Evolutionary conservation across 768 basidiomycete genomes (phyloP).

Genomic region (Leccinellum albellum): DNA sequence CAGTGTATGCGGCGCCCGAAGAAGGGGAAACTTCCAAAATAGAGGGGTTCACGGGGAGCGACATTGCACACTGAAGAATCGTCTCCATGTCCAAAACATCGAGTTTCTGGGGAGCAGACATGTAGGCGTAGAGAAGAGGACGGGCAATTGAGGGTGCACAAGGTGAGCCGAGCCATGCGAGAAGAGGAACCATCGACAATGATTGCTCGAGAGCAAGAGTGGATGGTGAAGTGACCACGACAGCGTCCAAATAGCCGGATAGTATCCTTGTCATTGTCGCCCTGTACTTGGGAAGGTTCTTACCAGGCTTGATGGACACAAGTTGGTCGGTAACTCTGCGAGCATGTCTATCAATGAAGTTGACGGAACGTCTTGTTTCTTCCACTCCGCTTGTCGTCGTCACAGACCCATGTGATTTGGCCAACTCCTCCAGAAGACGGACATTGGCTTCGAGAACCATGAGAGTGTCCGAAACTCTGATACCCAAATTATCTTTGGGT

Average conservation of each 20-base stretch:
- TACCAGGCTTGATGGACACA: constrained; percentile 12
- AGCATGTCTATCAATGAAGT: constrained; percentile 28
- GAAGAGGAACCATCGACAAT: constrained; percentile 27
- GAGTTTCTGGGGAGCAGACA: constrained; percentile 36
- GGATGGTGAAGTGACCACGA: constrained; percentile 1
- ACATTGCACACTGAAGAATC: constrained; percentile 39
- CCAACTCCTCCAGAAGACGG: constrained; percentile 26
- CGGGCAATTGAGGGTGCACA: constrained; percentile 34
- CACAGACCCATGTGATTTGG: not conserved
- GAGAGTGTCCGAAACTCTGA: constrained; percentile 37
- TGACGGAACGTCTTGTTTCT: constrained; percentile 13
- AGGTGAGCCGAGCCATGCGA: constrained; percentile 31
- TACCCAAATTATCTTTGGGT: constrained; percentile 30
- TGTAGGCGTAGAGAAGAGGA: constrained; percentile 45
- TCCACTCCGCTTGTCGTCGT: not conserved
- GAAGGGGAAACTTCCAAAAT: constrained; percentile 1
- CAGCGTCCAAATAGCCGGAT: constrained; percentile 16
- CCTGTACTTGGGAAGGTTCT: constrained; percentile 15
- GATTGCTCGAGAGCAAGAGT: constrained; percentile 3
- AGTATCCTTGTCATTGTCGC: constrained; percentile 11
- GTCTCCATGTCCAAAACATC: constrained; percentile 40
- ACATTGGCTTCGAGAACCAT: constrained; percentile 45
- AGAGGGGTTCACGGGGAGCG: constrained; percentile 21
- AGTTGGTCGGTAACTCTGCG: constrained; percentile 1
- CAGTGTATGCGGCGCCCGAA: constrained; percentile 34